Percentiles rank a stretch among this genome's conserved stretches.
These are phyloP conservation scores for Aspergillus carbonarius DNA, from an alignment of 2,329 filamentous ascomycete genomes.

Conservation along the genomic window DNA sequence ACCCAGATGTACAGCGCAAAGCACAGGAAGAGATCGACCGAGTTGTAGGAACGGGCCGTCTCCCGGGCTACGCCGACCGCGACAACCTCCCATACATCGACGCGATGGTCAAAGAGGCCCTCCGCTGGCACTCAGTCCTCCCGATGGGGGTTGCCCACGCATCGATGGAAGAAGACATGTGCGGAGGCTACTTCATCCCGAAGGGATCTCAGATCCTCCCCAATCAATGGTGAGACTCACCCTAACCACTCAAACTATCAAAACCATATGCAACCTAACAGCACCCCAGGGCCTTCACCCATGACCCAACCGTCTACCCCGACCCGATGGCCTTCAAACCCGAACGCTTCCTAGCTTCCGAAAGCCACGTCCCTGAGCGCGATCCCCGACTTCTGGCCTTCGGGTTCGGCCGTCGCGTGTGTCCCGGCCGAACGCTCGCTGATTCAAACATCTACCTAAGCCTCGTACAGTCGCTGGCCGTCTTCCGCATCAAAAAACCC, in stretches of 20 bases:
- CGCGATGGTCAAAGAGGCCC: slow-evolving; percentile 34
- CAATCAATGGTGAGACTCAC: background rate
- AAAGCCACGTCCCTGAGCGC: slow-evolving; percentile 6
- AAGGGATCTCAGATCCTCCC: background rate
- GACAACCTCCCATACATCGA: slow-evolving; percentile 28
- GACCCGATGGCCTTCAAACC: background rate
- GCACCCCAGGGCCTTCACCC: background rate
- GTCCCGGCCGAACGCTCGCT: slow-evolving; percentile 11
- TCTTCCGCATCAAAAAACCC: slow-evolving; percentile 1
- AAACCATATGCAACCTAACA: background rate
- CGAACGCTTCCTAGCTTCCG: slow-evolving; percentile 8
- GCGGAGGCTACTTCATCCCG: slow-evolving; percentile 29
- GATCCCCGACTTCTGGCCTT: slow-evolving; percentile 9
- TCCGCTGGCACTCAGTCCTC: slow-evolving; percentile 32
- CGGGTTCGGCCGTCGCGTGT: slow-evolving; percentile 13
- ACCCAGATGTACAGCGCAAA: slow-evolving; percentile 8
- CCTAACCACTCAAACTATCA: background rate
- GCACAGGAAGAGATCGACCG: slow-evolving; percentile 13
- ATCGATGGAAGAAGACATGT: slow-evolving; percentile 24
- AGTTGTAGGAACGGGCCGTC: slow-evolving; percentile 5
- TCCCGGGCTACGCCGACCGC: slow-evolving; percentile 4
- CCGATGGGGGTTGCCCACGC: slow-evolving; percentile 29
- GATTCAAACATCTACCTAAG: slow-evolving; percentile 8
- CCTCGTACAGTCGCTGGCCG: slow-evolving; percentile 6
- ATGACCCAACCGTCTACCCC: slow-evolving; percentile 1